These are phyloP conservation scores for Neopestalotiopsis rosae DNA, from an alignment of 2,329 filamentous ascomycete genomes.

Conservation along the genomic window DNA sequence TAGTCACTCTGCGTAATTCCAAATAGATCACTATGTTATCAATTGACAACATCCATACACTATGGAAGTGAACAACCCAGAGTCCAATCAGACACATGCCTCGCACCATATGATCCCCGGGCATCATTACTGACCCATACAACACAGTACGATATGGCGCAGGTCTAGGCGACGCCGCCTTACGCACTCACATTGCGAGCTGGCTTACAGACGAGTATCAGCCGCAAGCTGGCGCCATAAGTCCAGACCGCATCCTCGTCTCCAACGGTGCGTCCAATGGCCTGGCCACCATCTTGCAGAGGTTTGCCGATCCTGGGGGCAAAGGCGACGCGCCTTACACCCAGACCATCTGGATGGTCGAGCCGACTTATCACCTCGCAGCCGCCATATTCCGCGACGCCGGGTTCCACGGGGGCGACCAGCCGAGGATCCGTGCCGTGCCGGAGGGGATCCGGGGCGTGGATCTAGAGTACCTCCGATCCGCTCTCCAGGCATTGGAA, in stretches of 20 bases:
- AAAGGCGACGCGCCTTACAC: neutral
- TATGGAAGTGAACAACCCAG: no score
- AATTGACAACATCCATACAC: no score
- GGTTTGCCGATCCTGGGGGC: conserved; percentile 10
- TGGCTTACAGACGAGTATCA: conserved; percentile 4
- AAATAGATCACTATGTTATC: no score
- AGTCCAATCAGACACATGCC: neutral
- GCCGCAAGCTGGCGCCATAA: neutral
- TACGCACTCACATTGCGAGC: neutral
- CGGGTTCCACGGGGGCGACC: neutral
- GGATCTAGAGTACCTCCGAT: conserved; percentile 2
- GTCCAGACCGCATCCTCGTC: conserved; percentile 8
- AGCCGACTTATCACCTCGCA: conserved; percentile 17
- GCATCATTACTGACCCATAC: neutral
- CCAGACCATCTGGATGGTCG: conserved; percentile 15
- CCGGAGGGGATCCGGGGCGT: conserved; percentile 12
- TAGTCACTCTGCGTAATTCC: no score
- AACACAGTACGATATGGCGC: conserved; percentile 1
- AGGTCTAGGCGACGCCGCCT: neutral
- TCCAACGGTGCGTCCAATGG: conserved; percentile 14
- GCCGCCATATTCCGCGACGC: conserved; percentile 15
- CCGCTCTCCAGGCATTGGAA: neutral
- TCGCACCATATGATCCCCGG: neutral
- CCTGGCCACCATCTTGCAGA: conserved; percentile 8
- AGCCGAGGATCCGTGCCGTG: neutral